A percentile compares a stretch with the other conserved stretches of the same genome.
phyloP scores from a whole-genome alignment of 352 stramenopile species.

The Globisporangium spinosum region DNA sequence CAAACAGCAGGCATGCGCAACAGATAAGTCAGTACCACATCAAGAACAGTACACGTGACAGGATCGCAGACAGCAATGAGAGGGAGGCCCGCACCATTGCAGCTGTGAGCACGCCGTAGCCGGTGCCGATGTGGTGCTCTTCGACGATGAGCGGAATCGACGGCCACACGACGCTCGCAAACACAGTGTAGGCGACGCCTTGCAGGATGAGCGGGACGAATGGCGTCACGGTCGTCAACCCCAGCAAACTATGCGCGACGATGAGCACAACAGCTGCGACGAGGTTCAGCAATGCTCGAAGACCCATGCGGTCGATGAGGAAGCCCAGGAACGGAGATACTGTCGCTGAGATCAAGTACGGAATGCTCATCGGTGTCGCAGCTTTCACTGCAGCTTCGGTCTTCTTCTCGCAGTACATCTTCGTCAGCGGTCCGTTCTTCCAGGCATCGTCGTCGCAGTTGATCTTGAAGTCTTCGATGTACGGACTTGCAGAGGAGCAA shows the following conservation, averaged over 20 bases:
- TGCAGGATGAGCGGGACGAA: conserved; percentile 65
- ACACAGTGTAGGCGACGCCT: conserved; percentile 79
- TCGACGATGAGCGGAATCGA: conserved; percentile 37
- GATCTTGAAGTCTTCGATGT: conserved; percentile 66
- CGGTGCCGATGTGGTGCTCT: conserved; percentile 20
- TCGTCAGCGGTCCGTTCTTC: conserved; percentile 57
- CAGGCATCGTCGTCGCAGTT: conserved; percentile 79
- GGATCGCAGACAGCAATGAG: conserved; percentile 25
- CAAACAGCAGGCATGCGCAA: neutral
- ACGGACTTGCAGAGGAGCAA: conserved; percentile 52
- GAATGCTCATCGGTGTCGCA: conserved; percentile 89
- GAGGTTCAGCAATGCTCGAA: conserved; percentile 77
- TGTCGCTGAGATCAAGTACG: conserved; percentile 90
- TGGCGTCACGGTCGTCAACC: conserved; percentile 35
- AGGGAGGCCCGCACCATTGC: conserved; percentile 12
- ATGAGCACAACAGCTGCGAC: conserved; percentile 76
- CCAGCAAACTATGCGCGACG: conserved; percentile 83
- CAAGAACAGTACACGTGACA: conserved; percentile 16
- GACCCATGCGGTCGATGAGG: conserved; percentile 87
- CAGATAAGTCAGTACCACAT: neutral
- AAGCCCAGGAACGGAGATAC: conserved; percentile 90
- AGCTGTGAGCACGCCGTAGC: conserved; percentile 18
- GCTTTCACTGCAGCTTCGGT: conserved; percentile 55
- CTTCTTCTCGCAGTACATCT: conserved; percentile 62
- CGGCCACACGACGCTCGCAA: conserved; percentile 73